Conservation (phyloP, 768 basidiomycete genomes). For the Hericium rajendrae region DNA sequence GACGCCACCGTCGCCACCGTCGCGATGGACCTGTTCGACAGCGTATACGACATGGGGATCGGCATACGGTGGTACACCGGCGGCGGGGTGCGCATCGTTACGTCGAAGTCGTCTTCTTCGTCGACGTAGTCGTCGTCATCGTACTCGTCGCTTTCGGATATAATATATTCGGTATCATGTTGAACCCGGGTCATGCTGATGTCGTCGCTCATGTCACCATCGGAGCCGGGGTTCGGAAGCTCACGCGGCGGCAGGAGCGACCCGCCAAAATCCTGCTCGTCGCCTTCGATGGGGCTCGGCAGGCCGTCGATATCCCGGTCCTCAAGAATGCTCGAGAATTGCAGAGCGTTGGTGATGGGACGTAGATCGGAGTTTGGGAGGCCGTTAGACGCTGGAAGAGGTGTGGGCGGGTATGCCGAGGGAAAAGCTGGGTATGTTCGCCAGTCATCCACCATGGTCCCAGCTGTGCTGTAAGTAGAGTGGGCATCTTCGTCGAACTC, state of each 20-base stretch:
- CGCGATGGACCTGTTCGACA: slow-evolving; percentile 11
- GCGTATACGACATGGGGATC: slow-evolving; percentile 11
- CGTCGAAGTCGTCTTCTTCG: slow-evolving; percentile 56
- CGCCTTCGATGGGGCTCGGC: slow-evolving; percentile 1
- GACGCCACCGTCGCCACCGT: slow-evolving; percentile 11
- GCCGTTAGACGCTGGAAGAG: slow-evolving; percentile 28
- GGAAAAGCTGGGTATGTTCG: slow-evolving; percentile 65
- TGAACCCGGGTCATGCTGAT: slow-evolving; percentile 32
- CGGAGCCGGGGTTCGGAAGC: slow-evolving; percentile 49
- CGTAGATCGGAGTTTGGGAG: slow-evolving; percentile 6
- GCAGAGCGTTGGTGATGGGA: slow-evolving; percentile 12
- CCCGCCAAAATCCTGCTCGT: slow-evolving; percentile 53
- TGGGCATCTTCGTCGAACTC: slow-evolving; percentile 13
- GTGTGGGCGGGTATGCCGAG: slow-evolving; percentile 69
- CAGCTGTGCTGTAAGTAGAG: slow-evolving; percentile 1
- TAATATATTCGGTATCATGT: slow-evolving; percentile 11
- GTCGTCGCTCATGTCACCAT: slow-evolving; percentile 52
- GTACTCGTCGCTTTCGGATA: slow-evolving; percentile 9
- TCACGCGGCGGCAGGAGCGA: slow-evolving; percentile 62
- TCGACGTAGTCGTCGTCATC: slow-evolving; percentile 27
- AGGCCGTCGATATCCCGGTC: slow-evolving; percentile 3
- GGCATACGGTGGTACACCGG: slow-evolving; percentile 18
- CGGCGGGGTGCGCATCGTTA: slow-evolving; percentile 57
- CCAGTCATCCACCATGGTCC: slow-evolving; percentile 46
- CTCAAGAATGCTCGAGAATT: slow-evolving; percentile 7